Evolutionary conservation across 164 flowering plant species (phyloP).

Genomic region (Aristolochia contorta): DNA sequence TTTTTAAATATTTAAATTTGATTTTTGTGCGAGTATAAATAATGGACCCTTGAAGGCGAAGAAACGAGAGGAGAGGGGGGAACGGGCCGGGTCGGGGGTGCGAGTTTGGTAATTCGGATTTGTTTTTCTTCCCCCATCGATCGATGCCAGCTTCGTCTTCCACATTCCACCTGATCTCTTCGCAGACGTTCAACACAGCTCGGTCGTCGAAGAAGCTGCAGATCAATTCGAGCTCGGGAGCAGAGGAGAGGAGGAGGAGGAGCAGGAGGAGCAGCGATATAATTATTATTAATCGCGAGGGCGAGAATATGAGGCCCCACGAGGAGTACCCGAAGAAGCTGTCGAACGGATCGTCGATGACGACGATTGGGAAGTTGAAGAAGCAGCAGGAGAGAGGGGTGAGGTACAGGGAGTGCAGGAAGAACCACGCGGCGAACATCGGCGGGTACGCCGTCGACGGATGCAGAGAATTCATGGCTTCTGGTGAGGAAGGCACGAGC

Average conservation of each 20-base stretch:
- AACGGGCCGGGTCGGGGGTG: not conserved
- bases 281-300: too few relatives aligned
- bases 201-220: slow-evolving; percentile 3
- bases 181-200: slow-evolving; percentile 2
- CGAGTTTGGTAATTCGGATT: too few relatives aligned
- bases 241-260: slow-evolving; percentile 2
- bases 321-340: slow-evolving; percentile 12
- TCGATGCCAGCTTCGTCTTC: slow-evolving; percentile 11
- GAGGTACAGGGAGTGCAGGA: slow-evolving; percentile 27
- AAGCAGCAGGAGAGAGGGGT: slow-evolving; percentile 16
- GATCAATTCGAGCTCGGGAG: not conserved
- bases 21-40: too few relatives aligned
- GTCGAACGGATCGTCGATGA: slow-evolving; percentile 19
- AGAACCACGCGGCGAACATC: slow-evolving; percentile 30
- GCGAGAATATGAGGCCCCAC: slow-evolving; percentile 19
- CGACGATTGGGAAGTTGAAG: too few relatives aligned
- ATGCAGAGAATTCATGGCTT: slow-evolving; percentile 29
- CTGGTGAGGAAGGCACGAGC: slow-evolving; percentile 31
- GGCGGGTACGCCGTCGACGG: slow-evolving; percentile 34
- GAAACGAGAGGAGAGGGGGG: too few relatives aligned
- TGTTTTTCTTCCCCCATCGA: slow-evolving; percentile 1
- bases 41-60: too few relatives aligned
- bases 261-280: too few relatives aligned
- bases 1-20: too few relatives aligned
- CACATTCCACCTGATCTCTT: slow-evolving; percentile 9